A percentile compares a stretch with the other conserved stretches of the same genome.
Evolutionary conservation across 306 rosid species (phyloP).

Genomic region (Erythrophleum fordii): DNA sequence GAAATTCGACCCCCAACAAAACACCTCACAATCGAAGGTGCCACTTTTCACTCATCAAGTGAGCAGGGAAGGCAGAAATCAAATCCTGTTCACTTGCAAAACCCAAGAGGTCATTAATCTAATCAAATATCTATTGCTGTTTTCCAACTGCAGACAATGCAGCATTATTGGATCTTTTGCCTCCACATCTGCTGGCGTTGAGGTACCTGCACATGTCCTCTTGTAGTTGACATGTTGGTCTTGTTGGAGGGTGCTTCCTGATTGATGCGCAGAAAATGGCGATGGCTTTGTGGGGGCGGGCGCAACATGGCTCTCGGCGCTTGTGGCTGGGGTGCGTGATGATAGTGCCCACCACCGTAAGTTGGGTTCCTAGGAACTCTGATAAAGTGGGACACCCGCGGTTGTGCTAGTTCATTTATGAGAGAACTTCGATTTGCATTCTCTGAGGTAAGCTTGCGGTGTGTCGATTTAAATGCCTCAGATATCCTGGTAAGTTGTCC

Average conservation of each 20-base stretch:
- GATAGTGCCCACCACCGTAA: slow-evolving; percentile 32
- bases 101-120: neutral
- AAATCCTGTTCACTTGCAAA: slow-evolving; percentile 24
- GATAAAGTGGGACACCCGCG: slow-evolving; percentile 37
- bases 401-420: slow-evolving; percentile 54
- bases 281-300: slow-evolving; percentile 30
- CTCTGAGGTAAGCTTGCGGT: slow-evolving; percentile 39
- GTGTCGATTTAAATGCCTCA: slow-evolving; percentile 51
- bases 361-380: slow-evolving; percentile 25
- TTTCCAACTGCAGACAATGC: neutral
- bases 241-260: slow-evolving; percentile 32
- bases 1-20: neutral
- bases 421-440: slow-evolving; percentile 44
- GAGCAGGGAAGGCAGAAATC: neutral
- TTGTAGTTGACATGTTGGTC: slow-evolving; percentile 21
- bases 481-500: slow-evolving; percentile 62
- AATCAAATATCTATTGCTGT: neutral
- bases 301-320: neutral
- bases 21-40: no score
- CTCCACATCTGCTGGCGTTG: slow-evolving; percentile 63
- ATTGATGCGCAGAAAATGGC: slow-evolving; percentile 26
- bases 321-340: slow-evolving; percentile 42
- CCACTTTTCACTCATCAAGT: neutral
- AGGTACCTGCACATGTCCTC: slow-evolving; percentile 30
- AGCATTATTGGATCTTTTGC: slow-evolving; percentile 38